phyloP scores from a whole-genome alignment of 148 eudicot species.

The Rhododendron griersonianum region DNA sequence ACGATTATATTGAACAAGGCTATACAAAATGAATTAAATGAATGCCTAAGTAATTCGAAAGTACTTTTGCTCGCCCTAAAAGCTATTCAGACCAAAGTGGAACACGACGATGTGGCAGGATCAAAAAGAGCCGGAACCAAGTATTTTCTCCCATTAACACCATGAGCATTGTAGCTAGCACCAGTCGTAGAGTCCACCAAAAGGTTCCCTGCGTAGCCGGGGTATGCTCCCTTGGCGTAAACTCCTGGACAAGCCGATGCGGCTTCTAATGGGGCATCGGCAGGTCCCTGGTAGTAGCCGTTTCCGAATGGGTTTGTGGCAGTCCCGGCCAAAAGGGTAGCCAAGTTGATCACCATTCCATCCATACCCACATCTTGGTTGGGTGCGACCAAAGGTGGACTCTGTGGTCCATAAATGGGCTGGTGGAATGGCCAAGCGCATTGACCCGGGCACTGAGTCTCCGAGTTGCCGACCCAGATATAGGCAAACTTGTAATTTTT shows the following conservation, averaged over 20 bases:
- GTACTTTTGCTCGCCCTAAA: not conserved
- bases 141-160: conserved; percentile 13
- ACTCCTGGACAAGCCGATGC: conserved; percentile 17
- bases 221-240: conserved; percentile 13
- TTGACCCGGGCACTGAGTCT: conserved; percentile 21
- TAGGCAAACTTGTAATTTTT: conserved; percentile 10
- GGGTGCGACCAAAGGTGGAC: conserved; percentile 13
- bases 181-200: conserved; percentile 21
- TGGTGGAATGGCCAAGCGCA: conserved; percentile 21
- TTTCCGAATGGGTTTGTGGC: conserved; percentile 14
- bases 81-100: not conserved
- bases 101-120: conserved; percentile 11
- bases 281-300: conserved; percentile 19
- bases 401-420: conserved; percentile 23
- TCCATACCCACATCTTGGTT: conserved; percentile 20
- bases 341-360: conserved; percentile 13
- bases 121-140: conserved; percentile 18
- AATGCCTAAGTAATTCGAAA: not conserved
- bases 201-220: conserved; percentile 20
- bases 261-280: conserved; percentile 13
- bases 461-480: conserved; percentile 25
- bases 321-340: conserved; percentile 6
- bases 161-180: conserved; percentile 23
- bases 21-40: not conserved
- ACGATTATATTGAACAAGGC: not conserved